Percentiles rank a stretch among this genome's conserved stretches.
phyloP scores from a whole-genome alignment of 345 rosid genomes.

The Durio zibethinus region DNA sequence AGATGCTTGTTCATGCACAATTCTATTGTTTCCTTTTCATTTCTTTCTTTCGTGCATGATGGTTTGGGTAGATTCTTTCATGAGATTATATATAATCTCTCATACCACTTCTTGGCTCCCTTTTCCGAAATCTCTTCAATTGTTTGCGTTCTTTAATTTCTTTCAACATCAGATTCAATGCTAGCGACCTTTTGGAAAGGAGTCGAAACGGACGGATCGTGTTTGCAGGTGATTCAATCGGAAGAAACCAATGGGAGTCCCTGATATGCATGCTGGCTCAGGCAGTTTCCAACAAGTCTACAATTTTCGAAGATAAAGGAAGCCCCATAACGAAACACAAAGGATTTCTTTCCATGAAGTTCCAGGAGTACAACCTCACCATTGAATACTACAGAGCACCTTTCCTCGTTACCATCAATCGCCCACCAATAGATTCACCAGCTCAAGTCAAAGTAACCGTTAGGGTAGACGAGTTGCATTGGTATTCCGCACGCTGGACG shows the following conservation, averaged over 20 bases:
- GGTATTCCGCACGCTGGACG: slow-evolving; percentile 60
- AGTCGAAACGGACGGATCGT: slow-evolving; percentile 72
- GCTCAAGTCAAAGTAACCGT: slow-evolving; percentile 37
- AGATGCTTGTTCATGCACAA: not conserved
- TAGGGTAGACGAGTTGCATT: slow-evolving; percentile 59
- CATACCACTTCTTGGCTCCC: not conserved
- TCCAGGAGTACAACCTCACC: slow-evolving; percentile 62
- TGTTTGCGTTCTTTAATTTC: not conserved
- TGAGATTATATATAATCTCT: no score
- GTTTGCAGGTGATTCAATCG: slow-evolving; percentile 87
- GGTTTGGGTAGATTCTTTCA: no score
- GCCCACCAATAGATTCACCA: slow-evolving; percentile 49
- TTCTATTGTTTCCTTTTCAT: not conserved
- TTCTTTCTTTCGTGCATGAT: not conserved
- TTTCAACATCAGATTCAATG: slow-evolving; percentile 53
- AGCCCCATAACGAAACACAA: slow-evolving; percentile 75
- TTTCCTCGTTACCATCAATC: slow-evolving; percentile 55
- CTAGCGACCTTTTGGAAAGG: slow-evolving; percentile 62
- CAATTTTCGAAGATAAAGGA: slow-evolving; percentile 65
- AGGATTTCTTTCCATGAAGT: slow-evolving; percentile 78
- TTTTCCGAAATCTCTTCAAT: not conserved
- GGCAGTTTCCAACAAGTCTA: slow-evolving; percentile 52
- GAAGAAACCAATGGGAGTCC: slow-evolving; percentile 95
- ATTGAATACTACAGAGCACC: slow-evolving; percentile 80
- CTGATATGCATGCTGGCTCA: slow-evolving; percentile 67